Base-by-base conservation (phyloP, 768 basidiomycete species). In the Boletus fagicola region DNA sequence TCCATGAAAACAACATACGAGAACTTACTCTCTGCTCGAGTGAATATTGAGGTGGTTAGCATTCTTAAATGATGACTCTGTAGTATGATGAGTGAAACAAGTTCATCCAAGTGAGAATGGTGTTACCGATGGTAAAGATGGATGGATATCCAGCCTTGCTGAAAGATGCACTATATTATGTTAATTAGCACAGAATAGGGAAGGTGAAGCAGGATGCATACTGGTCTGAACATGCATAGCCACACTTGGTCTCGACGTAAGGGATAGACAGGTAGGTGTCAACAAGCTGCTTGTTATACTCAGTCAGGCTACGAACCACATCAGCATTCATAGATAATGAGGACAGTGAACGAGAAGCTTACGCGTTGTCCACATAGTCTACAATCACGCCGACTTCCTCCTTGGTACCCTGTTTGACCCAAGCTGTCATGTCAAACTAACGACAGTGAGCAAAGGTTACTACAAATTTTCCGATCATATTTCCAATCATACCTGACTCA, bases 221-320 rank as follows among this genome's bases (percentile, higher is more conserved):
- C 90, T 95, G 93, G 73, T 96, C 94, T 63, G 89, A 92, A 79
- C 94, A 97, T 51, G 92, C 93, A 68, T 97, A 96, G 36, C 90
- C 92, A 75, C 94, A 96, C 77, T 88, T 80, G 55, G 94, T 97
- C 78, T 91, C 85, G 28, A 60, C 70, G 64, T 83, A 92, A 28
- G 94, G 93, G 62, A 96, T 93, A 67, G 84, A 80, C 53, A 95
- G 81, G 70, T 97, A 97, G 56, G 75, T 65, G 33, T 88, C 82
- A 15, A 96, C 55, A 30, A 95, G 78, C 54, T 81, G 72, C 76
- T 84, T 90, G 74, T 95, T 90, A 74, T 90, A 87, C 45, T 83
- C 74, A 3, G 93, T 94, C 62, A 98, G 75, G 59, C 91, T 92
- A 68, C 24, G 39, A 58, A 47, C 54, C 10, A 43, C 7, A 18